Evolutionary conservation across 2,329 filamentous ascomycete species (phyloP), one percentile per base, ranked within the genome.

Genomic region (Botrytis medusae): DNA sequence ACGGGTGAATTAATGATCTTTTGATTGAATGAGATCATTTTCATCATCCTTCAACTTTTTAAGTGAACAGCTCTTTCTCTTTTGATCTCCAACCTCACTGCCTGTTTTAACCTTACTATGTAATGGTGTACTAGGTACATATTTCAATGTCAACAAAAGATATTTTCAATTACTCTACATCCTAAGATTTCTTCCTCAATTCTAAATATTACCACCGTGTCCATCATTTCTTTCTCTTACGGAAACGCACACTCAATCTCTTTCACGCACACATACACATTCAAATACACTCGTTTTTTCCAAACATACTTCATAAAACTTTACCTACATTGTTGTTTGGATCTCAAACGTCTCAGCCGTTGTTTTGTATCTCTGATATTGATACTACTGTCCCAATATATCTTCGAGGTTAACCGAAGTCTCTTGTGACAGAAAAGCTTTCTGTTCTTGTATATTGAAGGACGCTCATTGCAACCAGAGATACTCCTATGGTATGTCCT

Each of bases 201-300:
- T 63, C 42, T 34, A 46, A 60, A 57, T 61, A 73, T 73, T n/a
- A 60, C 29, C 71, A 67, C 48, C 54, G 29, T 57, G 22, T 34
- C 51, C 54, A 74, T 71, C 73, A 57, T 62, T 74, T 69, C 48
- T 65, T 65, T 42, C 46, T 18, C 57, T 69, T 62, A 51, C n/a
- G 42, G 60, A 32, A 44, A 37, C 32, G 34, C 25, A 64, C 40
- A 18, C 48, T 42, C 59, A 64, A 18, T 42, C 57, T 8, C 68
- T 69, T 73, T 54, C 25, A 65, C 46, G 18, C 40, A 48, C 40
- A 44, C 29, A 64, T n/a, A 18, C 48, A 29, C 70, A 72, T 40
- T 20, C 64, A 60, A 29, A 42, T 65, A 71, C 73, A 69, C 67
- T 74, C 73, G 60, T 71, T 74, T 67, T 48, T 40, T 22, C 65